Conservation (phyloP, 345 rosid species). For the Geranium brycei region DNA sequence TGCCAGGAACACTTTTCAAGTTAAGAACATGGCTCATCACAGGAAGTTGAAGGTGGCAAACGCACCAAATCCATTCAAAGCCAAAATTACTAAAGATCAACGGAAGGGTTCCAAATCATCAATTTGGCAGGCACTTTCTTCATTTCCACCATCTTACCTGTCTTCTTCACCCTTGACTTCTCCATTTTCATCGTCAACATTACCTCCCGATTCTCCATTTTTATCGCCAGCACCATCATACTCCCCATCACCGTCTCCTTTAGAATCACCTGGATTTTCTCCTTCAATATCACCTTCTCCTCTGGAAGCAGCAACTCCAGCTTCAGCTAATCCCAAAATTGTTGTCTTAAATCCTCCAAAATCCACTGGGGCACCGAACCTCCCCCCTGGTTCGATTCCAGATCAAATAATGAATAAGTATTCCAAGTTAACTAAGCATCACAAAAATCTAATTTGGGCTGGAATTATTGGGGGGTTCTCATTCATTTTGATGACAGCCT, state of each 20-base stretch:
- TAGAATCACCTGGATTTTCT: constrained; percentile 10
- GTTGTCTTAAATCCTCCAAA: constrained; percentile 14
- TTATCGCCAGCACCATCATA: constrained; percentile 5
- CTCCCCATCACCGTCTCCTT: neutral
- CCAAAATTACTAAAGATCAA: constrained; percentile 2
- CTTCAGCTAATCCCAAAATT: constrained; percentile 13
- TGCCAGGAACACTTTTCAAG: constrained; percentile 23
- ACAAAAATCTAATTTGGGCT: constrained; percentile 14
- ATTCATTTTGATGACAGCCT: constrained; percentile 23
- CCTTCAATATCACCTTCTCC: constrained; percentile 25
- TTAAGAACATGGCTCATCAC: constrained; percentile 18
- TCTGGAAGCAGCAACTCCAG: constrained; percentile 14
- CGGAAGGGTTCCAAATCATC: constrained; percentile 8
- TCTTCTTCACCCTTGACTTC: neutral
- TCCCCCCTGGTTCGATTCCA: constrained; percentile 26
- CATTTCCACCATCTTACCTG: neutral
- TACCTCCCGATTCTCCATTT: constrained; percentile 9
- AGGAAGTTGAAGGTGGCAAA: constrained; percentile 25
- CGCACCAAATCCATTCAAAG: constrained; percentile 8
- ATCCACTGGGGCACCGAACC: constrained; percentile 10
- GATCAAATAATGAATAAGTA: constrained; percentile 4
- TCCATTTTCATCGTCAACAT: constrained; percentile 1
- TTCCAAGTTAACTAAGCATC: constrained; percentile 20
- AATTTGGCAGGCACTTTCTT: constrained; percentile 7
- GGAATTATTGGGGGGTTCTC: constrained; percentile 27